These are phyloP conservation scores for Stemphylium vesicarium DNA, from an alignment of 2,329 filamentous ascomycete species.

Conservation along the genomic window DNA sequence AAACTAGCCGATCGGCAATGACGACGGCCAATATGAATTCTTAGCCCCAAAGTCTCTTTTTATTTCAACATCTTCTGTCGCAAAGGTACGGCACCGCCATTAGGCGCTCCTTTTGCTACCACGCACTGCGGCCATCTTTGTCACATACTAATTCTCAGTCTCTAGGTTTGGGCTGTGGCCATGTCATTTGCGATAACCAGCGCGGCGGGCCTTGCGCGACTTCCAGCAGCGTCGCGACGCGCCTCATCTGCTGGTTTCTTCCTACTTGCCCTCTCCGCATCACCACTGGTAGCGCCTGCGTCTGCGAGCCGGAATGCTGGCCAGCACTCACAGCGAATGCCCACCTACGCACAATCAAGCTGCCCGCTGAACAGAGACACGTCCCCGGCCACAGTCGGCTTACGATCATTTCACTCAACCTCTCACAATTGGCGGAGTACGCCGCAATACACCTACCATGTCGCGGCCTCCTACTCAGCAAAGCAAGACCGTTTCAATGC, in stretches of 20 bases:
- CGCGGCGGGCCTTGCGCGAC: conserved; percentile 30
- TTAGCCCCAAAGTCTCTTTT: conserved; percentile 39
- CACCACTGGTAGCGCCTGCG: conserved; percentile 33
- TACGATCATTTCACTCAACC: conserved; percentile 41
- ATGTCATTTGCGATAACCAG: conserved; percentile 46
- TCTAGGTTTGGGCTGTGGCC: conserved; percentile 45
- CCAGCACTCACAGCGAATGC: conserved; percentile 22
- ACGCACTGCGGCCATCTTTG: conserved; percentile 4
- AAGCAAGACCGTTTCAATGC: conserved; percentile 48
- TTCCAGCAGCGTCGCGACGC: conserved; percentile 28
- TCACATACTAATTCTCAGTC: conserved; percentile 29
- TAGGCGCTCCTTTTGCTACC: conserved; percentile 20
- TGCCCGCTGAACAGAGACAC: conserved; percentile 41
- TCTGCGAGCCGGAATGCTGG: conserved; percentile 26
- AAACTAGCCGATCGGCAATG: conserved; percentile 41
- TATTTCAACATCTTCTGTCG: conserved; percentile 25
- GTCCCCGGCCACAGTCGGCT: conserved; percentile 35
- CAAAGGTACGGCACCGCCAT: conserved; percentile 31
- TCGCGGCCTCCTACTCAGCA: conserved; percentile 51
- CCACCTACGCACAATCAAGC: conserved; percentile 29
- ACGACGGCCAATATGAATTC: conserved; percentile 38
- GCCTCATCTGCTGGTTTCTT: conserved; percentile 38
- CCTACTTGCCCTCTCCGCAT: conserved; percentile 40
- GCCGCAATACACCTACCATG: conserved; percentile 47
- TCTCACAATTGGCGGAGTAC: conserved; percentile 34